Percentiles rank a stretch among this genome's conserved stretches.
These are phyloP conservation scores for Clitocybe nebularis DNA, from an alignment of 1,284 basidiomycete genomes.

Conservation along the genomic window DNA sequence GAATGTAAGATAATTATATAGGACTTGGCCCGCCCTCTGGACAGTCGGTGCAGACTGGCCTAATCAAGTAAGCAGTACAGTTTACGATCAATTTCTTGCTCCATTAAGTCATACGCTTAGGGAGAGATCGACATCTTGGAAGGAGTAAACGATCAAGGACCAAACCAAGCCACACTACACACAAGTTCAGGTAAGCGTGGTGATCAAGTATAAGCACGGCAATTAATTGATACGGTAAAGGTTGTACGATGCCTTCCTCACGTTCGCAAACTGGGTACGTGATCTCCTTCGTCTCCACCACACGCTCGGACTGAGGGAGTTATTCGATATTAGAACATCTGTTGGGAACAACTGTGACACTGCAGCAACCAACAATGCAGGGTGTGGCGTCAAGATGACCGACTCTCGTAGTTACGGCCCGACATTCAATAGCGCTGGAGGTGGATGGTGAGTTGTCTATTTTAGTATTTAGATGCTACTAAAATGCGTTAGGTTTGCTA, in stretches of 20 bases:
- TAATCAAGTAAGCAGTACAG: conserved; percentile 28
- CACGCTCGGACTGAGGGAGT: neutral
- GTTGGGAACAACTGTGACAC: conserved; percentile 50
- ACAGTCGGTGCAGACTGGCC: conserved; percentile 49
- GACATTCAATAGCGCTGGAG: conserved; percentile 55
- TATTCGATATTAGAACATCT: conserved; percentile 26
- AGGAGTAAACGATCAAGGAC: conserved; percentile 54
- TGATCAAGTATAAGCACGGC: neutral
- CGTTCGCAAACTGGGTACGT: conserved; percentile 50
- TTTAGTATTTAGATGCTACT: neutral
- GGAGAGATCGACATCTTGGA: conserved; percentile 72
- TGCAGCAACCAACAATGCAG: conserved; percentile 50
- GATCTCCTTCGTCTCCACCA: neutral
- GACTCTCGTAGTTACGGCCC: conserved; percentile 53
- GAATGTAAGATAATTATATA: conserved; percentile 18
- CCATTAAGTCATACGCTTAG: conserved; percentile 22
- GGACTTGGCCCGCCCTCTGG: conserved; percentile 55
- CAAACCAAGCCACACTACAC: conserved; percentile 63
- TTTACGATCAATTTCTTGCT: neutral
- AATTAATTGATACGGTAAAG: conserved; percentile 25
- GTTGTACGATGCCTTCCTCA: conserved; percentile 55
- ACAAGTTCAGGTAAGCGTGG: conserved; percentile 40
- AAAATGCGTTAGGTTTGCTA: conserved; percentile 36
- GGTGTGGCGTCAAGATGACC: conserved; percentile 57
- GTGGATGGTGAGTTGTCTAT: conserved; percentile 47